phyloP scores from a whole-genome alignment of 2,329 filamentous ascomycete species.

The Neofusicoccum cordaticola region DNA sequence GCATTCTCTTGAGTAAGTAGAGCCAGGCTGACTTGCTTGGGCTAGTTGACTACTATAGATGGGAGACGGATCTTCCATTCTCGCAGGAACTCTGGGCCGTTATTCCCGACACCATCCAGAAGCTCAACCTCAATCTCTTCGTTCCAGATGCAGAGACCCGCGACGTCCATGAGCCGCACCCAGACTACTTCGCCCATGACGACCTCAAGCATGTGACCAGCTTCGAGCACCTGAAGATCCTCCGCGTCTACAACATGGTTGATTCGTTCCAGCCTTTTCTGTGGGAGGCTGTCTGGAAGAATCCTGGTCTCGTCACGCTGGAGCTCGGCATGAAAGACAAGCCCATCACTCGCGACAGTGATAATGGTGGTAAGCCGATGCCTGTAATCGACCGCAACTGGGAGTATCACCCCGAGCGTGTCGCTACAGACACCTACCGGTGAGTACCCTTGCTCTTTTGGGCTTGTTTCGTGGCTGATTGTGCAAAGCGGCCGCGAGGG shows the following conservation, averaged over 20 bases:
- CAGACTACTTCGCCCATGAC: conserved; percentile 24
- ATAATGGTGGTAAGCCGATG: conserved; percentile 23
- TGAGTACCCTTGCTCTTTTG: not conserved
- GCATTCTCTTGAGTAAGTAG: conserved; percentile 30
- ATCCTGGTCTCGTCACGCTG: conserved; percentile 25
- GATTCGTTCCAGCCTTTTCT: conserved; percentile 29
- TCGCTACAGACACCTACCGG: not conserved
- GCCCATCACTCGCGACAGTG: conserved; percentile 28
- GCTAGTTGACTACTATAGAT: conserved; percentile 23
- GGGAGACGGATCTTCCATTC: conserved; percentile 30
- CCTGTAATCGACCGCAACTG: conserved; percentile 22
- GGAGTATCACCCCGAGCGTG: conserved; percentile 26
- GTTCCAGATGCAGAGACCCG: conserved; percentile 24
- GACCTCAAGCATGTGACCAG: conserved; percentile 27
- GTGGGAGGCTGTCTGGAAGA: conserved; percentile 33
- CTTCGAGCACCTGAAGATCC: conserved; percentile 27
- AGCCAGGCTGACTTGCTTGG: not conserved
- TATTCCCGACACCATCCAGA: conserved; percentile 25
- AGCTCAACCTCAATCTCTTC: conserved; percentile 30
- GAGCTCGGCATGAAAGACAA: conserved; percentile 29
- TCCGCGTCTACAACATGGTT: conserved; percentile 29
- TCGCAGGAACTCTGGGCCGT: conserved; percentile 24
- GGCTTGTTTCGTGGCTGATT: not conserved
- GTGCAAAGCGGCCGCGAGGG: conserved; percentile 27
- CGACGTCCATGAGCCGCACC: conserved; percentile 18